phyloP scores from a whole-genome alignment of 805 yeast genomes.

The Wickerhamomyces strasburgensis region DNA sequence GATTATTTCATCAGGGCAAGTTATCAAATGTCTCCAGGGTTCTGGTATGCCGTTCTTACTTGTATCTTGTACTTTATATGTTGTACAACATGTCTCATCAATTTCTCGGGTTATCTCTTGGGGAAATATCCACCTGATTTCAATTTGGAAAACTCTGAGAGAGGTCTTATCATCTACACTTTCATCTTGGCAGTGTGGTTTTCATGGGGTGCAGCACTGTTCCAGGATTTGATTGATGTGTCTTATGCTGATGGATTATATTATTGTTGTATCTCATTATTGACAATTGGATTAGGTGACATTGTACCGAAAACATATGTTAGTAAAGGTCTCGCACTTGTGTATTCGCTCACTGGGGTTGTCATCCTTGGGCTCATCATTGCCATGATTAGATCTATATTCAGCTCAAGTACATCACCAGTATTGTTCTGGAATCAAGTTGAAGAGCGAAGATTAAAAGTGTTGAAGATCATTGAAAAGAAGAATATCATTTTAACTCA shows the following conservation, averaged over 20 bases:
- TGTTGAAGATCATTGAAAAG: slow-evolving; percentile 21
- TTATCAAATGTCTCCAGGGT: slow-evolving; percentile 51
- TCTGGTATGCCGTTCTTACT: slow-evolving; percentile 73
- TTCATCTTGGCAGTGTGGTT: slow-evolving; percentile 65
- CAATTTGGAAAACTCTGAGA: slow-evolving; percentile 61
- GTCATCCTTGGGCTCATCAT: slow-evolving; percentile 69
- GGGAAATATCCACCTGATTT: slow-evolving; percentile 66
- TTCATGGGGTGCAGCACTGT: slow-evolving; percentile 62
- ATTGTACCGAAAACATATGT: slow-evolving; percentile 49
- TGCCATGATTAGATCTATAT: slow-evolving; percentile 61
- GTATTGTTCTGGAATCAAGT: slow-evolving; percentile 61
- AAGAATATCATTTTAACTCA: slow-evolving; percentile 28
- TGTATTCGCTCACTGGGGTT: slow-evolving; percentile 68
- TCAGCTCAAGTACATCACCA: slow-evolving; percentile 55
- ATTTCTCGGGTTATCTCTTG: slow-evolving; percentile 55
- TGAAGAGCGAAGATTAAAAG: slow-evolving; percentile 42
- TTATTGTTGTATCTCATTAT: slow-evolving; percentile 64
- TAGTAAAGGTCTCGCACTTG: slow-evolving; percentile 51
- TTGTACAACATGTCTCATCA: slow-evolving; percentile 45
- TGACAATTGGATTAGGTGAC: slow-evolving; percentile 83
- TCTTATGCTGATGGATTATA: slow-evolving; percentile 66
- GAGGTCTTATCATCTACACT: slow-evolving; percentile 69
- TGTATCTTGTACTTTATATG: slow-evolving; percentile 56
- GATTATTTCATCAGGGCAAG: slow-evolving; percentile 25
- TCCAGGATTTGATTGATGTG: slow-evolving; percentile 39